phyloP scores from a whole-genome alignment of 1,284 basidiomycete species.

The Sporisorium graminicola region DNA sequence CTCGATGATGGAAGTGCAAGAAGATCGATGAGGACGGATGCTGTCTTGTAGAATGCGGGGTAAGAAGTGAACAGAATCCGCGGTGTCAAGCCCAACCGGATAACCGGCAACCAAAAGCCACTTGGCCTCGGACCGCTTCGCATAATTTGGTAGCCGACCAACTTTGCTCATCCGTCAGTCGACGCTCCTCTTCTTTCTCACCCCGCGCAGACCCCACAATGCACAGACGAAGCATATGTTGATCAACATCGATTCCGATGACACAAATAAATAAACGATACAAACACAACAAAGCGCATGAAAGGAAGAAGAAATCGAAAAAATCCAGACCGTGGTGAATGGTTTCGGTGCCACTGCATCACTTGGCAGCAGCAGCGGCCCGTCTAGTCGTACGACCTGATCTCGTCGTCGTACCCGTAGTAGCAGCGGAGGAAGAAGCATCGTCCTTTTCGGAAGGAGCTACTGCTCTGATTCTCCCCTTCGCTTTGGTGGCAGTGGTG shows the following conservation, averaged over 20 bases:
- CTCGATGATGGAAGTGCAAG: too few species aligned
- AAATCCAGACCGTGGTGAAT: too few species aligned
- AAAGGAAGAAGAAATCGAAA: background rate
- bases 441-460: slow-evolving; percentile 6
- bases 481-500: slow-evolving; percentile 13
- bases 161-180: too few species aligned
- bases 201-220: background rate
- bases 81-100: too few species aligned
- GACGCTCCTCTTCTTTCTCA: background rate
- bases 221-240: background rate
- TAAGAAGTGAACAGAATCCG: background rate
- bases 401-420: slow-evolving; percentile 23
- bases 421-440: slow-evolving; percentile 12
- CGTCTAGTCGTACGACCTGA: slow-evolving; percentile 23
- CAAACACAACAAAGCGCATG: background rate
- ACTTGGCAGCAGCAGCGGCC: slow-evolving; percentile 24
- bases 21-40: too few species aligned
- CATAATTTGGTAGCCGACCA: too few species aligned
- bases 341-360: background rate
- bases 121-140: too few species aligned
- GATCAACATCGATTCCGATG: background rate
- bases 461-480: background rate
- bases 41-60: background rate
- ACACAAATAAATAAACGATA: background rate
- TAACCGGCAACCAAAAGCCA: too few species aligned